These are phyloP conservation scores for Coemansia sp. DNA, from an alignment of 192 early-diverging fungal species.

Conservation along the genomic window DNA sequence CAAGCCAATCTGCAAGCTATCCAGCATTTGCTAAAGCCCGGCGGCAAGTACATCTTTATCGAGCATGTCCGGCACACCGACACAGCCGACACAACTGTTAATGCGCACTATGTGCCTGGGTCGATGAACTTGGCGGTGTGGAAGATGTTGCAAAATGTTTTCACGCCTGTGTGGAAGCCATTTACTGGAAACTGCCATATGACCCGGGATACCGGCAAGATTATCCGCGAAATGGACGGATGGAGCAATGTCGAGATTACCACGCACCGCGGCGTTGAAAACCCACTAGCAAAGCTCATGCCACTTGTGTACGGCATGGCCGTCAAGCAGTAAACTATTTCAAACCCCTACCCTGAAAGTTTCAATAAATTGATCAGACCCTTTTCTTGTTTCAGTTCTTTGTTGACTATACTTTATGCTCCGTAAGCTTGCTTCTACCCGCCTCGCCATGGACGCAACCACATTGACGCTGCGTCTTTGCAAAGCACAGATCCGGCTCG, in stretches of 20 bases:
- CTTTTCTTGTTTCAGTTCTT: not conserved
- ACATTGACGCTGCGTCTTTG: conserved; percentile 7
- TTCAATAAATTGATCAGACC: not conserved
- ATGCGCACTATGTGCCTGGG: conserved; percentile 2
- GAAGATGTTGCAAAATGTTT: conserved; percentile 13
- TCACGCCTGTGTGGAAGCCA: conserved; percentile 17
- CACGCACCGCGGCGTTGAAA: not conserved
- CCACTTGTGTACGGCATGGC: conserved; percentile 39
- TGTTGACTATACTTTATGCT: not conserved
- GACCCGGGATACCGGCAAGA: conserved; percentile 20
- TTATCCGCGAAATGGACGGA: conserved; percentile 16
- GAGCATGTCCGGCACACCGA: conserved; percentile 44
- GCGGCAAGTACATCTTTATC: conserved; percentile 36
- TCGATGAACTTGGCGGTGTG: conserved; percentile 12
- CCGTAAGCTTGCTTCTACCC: not conserved
- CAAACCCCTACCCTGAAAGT: not conserved
- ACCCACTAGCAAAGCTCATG: conserved; percentile 11
- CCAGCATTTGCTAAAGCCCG: conserved; percentile 28
- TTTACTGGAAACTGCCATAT: conserved; percentile 33
- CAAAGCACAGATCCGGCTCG: conserved; percentile 5
- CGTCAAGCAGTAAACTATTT: conserved; percentile 3
- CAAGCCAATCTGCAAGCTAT: conserved; percentile 27
- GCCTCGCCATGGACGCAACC: not conserved
- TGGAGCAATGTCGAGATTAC: conserved; percentile 26
- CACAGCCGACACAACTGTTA: conserved; percentile 7